Conservation (phyloP, 2,329 filamentous ascomycete genomes). For the Neopestalotiopsis rosae region DNA sequence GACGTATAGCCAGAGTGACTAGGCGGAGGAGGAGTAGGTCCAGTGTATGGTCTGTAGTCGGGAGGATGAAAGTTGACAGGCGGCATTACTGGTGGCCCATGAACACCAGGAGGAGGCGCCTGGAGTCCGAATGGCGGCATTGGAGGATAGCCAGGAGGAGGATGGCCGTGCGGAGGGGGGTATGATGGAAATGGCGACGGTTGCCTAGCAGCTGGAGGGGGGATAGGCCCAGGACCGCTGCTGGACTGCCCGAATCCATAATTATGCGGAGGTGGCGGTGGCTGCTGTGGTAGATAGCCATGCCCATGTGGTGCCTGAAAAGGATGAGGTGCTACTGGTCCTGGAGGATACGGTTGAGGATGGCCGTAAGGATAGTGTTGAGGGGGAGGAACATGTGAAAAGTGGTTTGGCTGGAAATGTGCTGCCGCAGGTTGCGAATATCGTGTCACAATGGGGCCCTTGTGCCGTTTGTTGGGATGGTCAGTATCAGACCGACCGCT, state of each 20-base stretch:
- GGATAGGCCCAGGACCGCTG: constrained; percentile 9
- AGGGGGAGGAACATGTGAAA: constrained; percentile 15
- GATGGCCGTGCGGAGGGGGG: constrained; percentile 6
- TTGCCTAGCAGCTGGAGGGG: neutral
- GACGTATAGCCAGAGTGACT: constrained; percentile 5
- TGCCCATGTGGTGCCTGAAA: neutral
- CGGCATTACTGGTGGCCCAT: constrained; percentile 11
- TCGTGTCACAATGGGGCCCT: constrained; percentile 38
- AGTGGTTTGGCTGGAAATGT: constrained; percentile 20
- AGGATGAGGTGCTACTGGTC: neutral
- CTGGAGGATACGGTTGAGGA: constrained; percentile 4
- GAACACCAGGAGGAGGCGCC: constrained; percentile 6
- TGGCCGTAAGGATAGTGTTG: constrained; percentile 47
- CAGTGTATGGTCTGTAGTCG: constrained; percentile 9
- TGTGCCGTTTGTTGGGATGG: constrained; percentile 28
- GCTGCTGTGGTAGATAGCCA: constrained; percentile 10
- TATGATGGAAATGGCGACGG: neutral
- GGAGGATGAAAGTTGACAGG: constrained; percentile 4
- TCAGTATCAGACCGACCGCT: constrained; percentile 25
- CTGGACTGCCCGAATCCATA: constrained; percentile 13
- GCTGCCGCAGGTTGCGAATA: constrained; percentile 32
- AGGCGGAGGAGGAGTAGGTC: constrained; percentile 9
- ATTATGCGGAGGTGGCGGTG: neutral
- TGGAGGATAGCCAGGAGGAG: constrained; percentile 4
- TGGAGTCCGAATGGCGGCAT: neutral